Evolutionary conservation across 202 grass and related monocot genomes (phyloP), one percentile per base, ranked within the genome.

Genomic region (Brachypodium distachyon): DNA sequence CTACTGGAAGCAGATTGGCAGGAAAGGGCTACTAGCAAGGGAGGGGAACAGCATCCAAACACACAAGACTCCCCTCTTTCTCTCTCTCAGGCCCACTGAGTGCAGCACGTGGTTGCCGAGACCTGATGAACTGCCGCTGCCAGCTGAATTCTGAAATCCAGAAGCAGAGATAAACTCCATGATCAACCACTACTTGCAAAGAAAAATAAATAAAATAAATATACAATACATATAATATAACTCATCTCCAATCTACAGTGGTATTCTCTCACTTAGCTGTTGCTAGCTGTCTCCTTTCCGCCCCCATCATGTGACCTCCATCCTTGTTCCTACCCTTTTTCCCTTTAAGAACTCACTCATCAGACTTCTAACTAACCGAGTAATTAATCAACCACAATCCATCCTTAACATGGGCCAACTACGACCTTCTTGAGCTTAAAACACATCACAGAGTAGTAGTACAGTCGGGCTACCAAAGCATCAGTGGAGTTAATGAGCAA

Each of bases 221-320:
- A n/a, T n/a, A n/a, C n/a, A n/a, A n/a, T n/a, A n/a, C n/a, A n/a
- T n/a, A n/a, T n/a, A n/a, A n/a, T n/a, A n/a, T n/a, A n/a, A 72
- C 56, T 44, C 47, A 61, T 75, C 71, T 70, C 42, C 65, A 18
- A 41, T 69, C 44, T 68, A 71, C 37, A 72, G 12, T 56, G 66
- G 12, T 61, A 60, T 27, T 72, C 81, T 71, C 68, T 76, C 71
- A 76, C 79, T 73, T 89, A 93, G 93, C 90, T 97, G 93, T 97
- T 93, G 87, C 88, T 93, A 93, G 93, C 90, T 89, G 93, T 89
- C 82, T 60, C 70, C 74, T 84, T 73, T 83, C 44, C 72, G 75
- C 64, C 74, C 47, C 23, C 78, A 72, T 73, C 93, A 97, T 97
- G 93, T 90, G 86, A 89, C 71, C 71, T 78, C 58, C 77, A 78